Evolutionary conservation across 129 eudicot genomes (phyloP), one percentile per base, ranked within the genome.

Genomic region (Artemisia annua): DNA sequence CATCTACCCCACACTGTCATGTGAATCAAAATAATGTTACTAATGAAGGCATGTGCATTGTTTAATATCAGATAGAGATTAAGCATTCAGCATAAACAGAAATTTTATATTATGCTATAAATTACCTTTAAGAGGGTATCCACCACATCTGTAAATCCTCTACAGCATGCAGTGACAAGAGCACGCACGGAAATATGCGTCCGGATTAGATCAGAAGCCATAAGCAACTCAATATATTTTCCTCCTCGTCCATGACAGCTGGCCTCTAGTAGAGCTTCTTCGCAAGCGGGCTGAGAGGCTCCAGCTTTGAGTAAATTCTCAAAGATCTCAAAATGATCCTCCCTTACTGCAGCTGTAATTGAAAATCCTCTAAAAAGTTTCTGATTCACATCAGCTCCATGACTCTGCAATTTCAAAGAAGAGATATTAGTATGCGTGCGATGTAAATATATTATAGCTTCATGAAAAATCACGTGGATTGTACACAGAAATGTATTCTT

Each of bases 251-350:
- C 97, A 70, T 86, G 87, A 81, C 76, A 79, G 83, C 98, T 84
- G 60, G 92, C 92, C 79, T 87, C 97, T 52, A 89, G 53, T 58
- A 93, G 79, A 30, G 98, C 98, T 66, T 93, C 92, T 84, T 93
- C 98, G 39, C 98, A 93, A 78, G 89, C 94, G 17, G 79, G 84
- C 74, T 93, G 97, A 70, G 89, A 87, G 44, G 97, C 95, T 58
- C 98, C 97, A 20, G 88, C 86, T 64, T 87, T 90, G 67, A 93
- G 77, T 66, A 93, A 81, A 76, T 87, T 88, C 85, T 93, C 85
- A 75, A 93, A 79, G 52, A 90, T 86, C 91, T 86, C 92, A 52
- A 66, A 43, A 70, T 83, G 90, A 57, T 85, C 92, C 88, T 90
- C 97, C 82, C 97, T 86, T 49, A 85, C 92, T 62, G 96, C 98